phyloP scores from a whole-genome alignment of 148 eudicot genomes.

The Persicaria maculosa region DNA sequence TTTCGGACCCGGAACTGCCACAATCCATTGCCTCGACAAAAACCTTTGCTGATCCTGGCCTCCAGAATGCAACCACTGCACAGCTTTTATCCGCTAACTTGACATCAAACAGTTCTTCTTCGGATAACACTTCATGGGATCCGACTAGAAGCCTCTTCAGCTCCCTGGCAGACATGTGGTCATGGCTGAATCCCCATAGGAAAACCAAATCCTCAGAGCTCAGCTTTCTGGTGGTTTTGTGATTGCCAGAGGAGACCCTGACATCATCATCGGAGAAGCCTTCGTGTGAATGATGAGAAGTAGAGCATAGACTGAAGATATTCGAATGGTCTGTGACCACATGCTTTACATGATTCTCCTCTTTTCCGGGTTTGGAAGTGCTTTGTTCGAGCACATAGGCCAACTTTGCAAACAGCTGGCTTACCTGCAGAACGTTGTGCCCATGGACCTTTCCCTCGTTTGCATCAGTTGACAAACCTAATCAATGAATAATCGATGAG shows the following conservation, averaged over 20 bases:
- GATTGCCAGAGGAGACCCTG: conserved; percentile 35
- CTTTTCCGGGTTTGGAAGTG: background rate
- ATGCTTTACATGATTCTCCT: conserved; percentile 16
- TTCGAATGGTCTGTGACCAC: conserved; percentile 36
- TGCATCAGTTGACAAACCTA: conserved; percentile 37
- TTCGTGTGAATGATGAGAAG: conserved; percentile 22
- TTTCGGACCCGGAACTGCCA: conserved; percentile 31
- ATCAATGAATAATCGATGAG: conserved; percentile 1
- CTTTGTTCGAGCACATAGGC: conserved; percentile 47
- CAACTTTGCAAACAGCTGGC: conserved; percentile 63
- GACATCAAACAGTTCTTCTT: conserved; percentile 50
- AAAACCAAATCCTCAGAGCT: conserved; percentile 53
- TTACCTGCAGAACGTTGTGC: conserved; percentile 57
- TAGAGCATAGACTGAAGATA: conserved; percentile 24
- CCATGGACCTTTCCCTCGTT: conserved; percentile 53
- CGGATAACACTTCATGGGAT: conserved; percentile 47
- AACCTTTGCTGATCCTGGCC: conserved; percentile 36
- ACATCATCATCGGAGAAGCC: conserved; percentile 37
- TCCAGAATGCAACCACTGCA: conserved; percentile 63
- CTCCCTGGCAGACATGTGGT: conserved; percentile 37
- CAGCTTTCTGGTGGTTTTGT: conserved; percentile 41
- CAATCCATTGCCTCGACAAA: conserved; percentile 52
- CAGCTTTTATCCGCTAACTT: conserved; percentile 61
- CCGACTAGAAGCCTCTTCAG: conserved; percentile 40
- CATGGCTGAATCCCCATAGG: conserved; percentile 71